Base-by-base conservation (phyloP, 257 asterid species). In the Plantago major region DNA sequence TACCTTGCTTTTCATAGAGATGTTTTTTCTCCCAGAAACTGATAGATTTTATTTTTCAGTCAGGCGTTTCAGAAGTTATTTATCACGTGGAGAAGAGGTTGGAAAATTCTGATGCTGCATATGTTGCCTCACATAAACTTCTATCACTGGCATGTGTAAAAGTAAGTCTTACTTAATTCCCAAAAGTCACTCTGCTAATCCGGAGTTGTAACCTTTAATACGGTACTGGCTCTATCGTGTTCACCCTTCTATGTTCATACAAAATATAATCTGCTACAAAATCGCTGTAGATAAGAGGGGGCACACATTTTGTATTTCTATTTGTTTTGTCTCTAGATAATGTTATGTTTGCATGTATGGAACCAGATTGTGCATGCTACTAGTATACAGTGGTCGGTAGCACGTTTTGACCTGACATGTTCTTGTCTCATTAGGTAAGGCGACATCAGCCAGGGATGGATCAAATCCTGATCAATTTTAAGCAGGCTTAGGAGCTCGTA, bases 41-140 rank as follows among this genome's bases (percentile, higher is more conserved):
- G 48, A 75, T 15, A 9, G 60, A 54, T 62, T 49, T 45, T 56
- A 42, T 55, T 62, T 58, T 86, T 74, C 81, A 87, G 97, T 81
- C 97, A 61, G 97, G 97, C 61, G 96, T 90, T 68, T 73, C 95
- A 7, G 97, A 90, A 76, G 96, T 90, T 28, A 76, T 90, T 49
- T 90, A 90, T 81, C 85, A 70, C 62, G 90, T 90, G 68, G 96
- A 90, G 74, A 90, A 87, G 82, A 71, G 80, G 62, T 59, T 81
- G 73, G 89, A 78, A 6, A 81, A 79, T 67, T 67, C 83, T 13
- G 86, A 90, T 37, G 73, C 75, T 28, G 68, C 87, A 13, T 87
- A 90, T 68, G 80, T 76, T 63, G 97, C 96, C 40, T 87, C 97
- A 13, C 90, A 81, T 79, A 87, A 83, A 52, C 93, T 90, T 76